Conservation (phyloP, 495 filamentous ascomycete species). For the Penicillium cinerascens region DNA sequence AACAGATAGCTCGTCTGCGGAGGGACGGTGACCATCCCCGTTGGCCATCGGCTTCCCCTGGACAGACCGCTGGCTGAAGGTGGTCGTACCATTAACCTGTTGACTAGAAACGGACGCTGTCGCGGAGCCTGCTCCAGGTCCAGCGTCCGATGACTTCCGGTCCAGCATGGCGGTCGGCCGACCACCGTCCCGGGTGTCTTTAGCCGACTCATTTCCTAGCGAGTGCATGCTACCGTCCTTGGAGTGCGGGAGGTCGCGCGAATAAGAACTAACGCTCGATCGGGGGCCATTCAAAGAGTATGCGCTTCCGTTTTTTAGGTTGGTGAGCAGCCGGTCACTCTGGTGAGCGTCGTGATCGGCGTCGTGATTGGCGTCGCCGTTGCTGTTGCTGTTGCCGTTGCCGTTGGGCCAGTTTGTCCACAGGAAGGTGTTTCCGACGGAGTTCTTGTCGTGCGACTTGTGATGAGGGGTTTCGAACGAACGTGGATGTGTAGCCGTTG, state of each 20-base stretch:
- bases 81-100: slow-evolving; percentile 32
- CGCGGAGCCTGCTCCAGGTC: slow-evolving; percentile 29
- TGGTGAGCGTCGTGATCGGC: slow-evolving; percentile 32
- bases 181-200: slow-evolving; percentile 39
- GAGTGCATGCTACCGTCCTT: slow-evolving; percentile 54
- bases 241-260: slow-evolving; percentile 45
- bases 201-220: slow-evolving; percentile 42
- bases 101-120: slow-evolving; percentile 28
- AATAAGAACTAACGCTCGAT: slow-evolving; percentile 49
- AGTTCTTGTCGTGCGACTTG: slow-evolving; percentile 45
- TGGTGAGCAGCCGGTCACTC: slow-evolving; percentile 35
- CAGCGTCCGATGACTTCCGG: slow-evolving; percentile 33
- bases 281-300: slow-evolving; percentile 47
- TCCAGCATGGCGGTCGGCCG: slow-evolving; percentile 38
- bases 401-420: slow-evolving; percentile 49
- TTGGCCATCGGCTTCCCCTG: slow-evolving; percentile 40
- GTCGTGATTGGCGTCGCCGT: slow-evolving; percentile 12
- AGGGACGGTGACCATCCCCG: slow-evolving; percentile 36
- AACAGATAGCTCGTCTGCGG: slow-evolving; percentile 29
- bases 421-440: slow-evolving; percentile 47
- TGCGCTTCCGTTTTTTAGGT: slow-evolving; percentile 41
- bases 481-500: slow-evolving; percentile 35
- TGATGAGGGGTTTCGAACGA: slow-evolving; percentile 38
- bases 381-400: background rate
- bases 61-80: slow-evolving; percentile 20